Percentiles rank a stretch among this genome's conserved stretches.
phyloP scores from a whole-genome alignment of 1,284 basidiomycete genomes.

The Leccinum subfulvum region DNA sequence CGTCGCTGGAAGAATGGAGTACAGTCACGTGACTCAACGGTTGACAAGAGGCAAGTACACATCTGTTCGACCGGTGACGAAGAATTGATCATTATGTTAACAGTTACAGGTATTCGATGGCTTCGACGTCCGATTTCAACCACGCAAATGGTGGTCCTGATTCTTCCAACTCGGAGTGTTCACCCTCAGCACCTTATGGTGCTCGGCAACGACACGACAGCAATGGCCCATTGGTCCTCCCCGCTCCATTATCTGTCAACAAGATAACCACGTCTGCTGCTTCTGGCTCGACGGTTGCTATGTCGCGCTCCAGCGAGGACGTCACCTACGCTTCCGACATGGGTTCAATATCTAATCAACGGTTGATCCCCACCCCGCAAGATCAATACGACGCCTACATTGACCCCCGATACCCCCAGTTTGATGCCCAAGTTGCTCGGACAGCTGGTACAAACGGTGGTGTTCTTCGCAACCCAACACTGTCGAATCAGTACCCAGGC shows the following conservation, averaged over 20 bases:
- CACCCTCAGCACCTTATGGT: constrained; percentile 37
- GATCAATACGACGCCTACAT: constrained; percentile 44
- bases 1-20: constrained; percentile 88
- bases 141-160: constrained; percentile 50
- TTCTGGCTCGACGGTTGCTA: constrained; percentile 55
- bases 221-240: constrained; percentile 66
- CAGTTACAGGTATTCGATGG: constrained; percentile 71
- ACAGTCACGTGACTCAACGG: constrained; percentile 78
- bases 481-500: constrained; percentile 42
- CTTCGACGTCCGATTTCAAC: constrained; percentile 74
- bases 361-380: constrained; percentile 55
- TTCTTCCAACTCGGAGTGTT: constrained; percentile 63
- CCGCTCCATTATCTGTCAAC: constrained; percentile 62
- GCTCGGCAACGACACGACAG: constrained; percentile 63
- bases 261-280: constrained; percentile 41
- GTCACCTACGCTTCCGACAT: constrained; percentile 48
- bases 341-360: constrained; percentile 57
- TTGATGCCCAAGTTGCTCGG: constrained; percentile 46
- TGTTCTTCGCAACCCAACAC: constrained; percentile 42
- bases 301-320: constrained; percentile 68
- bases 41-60: constrained; percentile 64
- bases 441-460: constrained; percentile 38
- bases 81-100: constrained; percentile 20
- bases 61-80: constrained; percentile 9
- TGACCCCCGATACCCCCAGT: constrained; percentile 30